A percentile compares a stretch with the other conserved stretches of the same genome.
Evolutionary conservation across 192 early-diverging fungal species (phyloP).

Genomic region (Coemansia sp.): DNA sequence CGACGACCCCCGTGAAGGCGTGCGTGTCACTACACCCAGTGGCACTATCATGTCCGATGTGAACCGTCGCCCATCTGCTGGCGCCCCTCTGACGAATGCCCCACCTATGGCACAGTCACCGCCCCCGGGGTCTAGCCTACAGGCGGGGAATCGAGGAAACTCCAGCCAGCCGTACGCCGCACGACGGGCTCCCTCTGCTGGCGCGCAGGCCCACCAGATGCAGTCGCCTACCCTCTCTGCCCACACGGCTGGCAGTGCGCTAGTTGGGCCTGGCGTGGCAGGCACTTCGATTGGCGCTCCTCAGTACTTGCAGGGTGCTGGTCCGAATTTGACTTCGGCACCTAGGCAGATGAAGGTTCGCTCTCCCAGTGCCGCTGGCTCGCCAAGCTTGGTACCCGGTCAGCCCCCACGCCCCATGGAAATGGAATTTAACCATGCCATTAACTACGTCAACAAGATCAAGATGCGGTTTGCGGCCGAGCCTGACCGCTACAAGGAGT

Average conservation of each 20-base stretch:
- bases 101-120: slow-evolving; percentile 18
- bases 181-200: slow-evolving; percentile 19
- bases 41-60: slow-evolving; percentile 54
- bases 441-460: slow-evolving; percentile 99
- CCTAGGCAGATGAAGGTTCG: slow-evolving; percentile 13
- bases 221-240: slow-evolving; percentile 21
- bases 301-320: neutral
- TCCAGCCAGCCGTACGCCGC: slow-evolving; percentile 22
- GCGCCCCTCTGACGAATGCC: neutral
- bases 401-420: slow-evolving; percentile 62
- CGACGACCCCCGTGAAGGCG: slow-evolving; percentile 72
- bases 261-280: slow-evolving; percentile 1
- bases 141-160: slow-evolving; percentile 1
- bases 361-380: slow-evolving; percentile 30
- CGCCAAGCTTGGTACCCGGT: slow-evolving; percentile 23
- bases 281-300: neutral
- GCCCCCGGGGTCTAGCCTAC: slow-evolving; percentile 1
- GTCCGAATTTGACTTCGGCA: neutral
- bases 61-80: slow-evolving; percentile 20
- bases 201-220: slow-evolving; percentile 12
- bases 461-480: slow-evolving; percentile 93
- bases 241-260: slow-evolving; percentile 8
- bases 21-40: slow-evolving; percentile 86
- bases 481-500: slow-evolving; percentile 96
- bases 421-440: slow-evolving; percentile 97